Conservation (phyloP, 192 early-diverging fungal genomes). For the Coemansia sp. region DNA sequence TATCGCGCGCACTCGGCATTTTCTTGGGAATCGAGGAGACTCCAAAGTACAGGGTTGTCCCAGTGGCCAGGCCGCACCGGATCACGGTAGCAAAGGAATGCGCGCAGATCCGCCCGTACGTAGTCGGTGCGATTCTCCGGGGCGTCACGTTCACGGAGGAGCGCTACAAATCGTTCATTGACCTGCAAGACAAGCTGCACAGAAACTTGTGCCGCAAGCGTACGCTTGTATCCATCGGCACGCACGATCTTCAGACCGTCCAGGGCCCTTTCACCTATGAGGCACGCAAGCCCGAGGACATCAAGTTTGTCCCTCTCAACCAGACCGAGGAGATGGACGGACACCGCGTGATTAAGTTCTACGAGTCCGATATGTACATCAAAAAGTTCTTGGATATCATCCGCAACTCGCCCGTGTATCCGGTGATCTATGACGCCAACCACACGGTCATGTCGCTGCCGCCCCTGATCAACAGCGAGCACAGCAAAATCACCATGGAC, state of each 20-base stretch:
- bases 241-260: constrained; percentile 96
- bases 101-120: constrained; percentile 74
- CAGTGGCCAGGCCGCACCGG: constrained; percentile 27
- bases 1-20: constrained; percentile 82
- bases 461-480: constrained; percentile 98
- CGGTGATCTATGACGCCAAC: constrained; percentile 86
- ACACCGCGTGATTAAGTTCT: constrained; percentile 86
- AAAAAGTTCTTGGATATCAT: constrained; percentile 93
- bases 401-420: constrained; percentile 83
- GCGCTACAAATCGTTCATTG: constrained; percentile 94
- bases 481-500: constrained; percentile 92
- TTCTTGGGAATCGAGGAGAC: constrained; percentile 70
- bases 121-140: constrained; percentile 90
- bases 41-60: constrained; percentile 30
- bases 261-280: constrained; percentile 95
- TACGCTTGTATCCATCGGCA: constrained; percentile 94
- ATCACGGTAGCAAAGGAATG: constrained; percentile 63
- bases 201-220: constrained; percentile 95
- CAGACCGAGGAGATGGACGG: constrained; percentile 86
- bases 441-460: constrained; percentile 89
- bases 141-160: constrained; percentile 78
- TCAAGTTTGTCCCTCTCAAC: constrained; percentile 91
- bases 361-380: constrained; percentile 82
- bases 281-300: constrained; percentile 84
- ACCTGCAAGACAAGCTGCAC: constrained; percentile 98